These are phyloP conservation scores for Ustilago curta DNA, from an alignment of 1,284 basidiomycete genomes.

Conservation along the genomic window DNA sequence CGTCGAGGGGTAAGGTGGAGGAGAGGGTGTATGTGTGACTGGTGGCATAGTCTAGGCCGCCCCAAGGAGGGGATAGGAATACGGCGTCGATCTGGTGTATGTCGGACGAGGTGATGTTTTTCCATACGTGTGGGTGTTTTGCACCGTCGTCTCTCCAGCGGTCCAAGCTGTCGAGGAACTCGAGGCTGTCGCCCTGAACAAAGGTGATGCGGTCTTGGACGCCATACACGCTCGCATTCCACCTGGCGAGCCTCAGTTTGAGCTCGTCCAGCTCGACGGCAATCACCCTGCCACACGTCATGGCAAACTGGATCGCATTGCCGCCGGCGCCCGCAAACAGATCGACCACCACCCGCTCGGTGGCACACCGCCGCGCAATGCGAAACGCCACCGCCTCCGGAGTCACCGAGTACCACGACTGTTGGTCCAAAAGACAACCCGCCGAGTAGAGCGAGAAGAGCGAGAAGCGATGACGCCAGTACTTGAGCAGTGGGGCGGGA, in stretches of 20 bases:
- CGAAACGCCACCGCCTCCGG: conserved; percentile 90
- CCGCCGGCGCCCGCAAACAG: conserved; percentile 98
- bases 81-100: conserved; percentile 30
- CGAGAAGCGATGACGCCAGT: conserved; percentile 54
- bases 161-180: conserved; percentile 74
- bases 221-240: conserved; percentile 90
- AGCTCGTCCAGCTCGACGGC: conserved; percentile 88
- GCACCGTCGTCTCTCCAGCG: conserved; percentile 56
- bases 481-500: conserved; percentile 21
- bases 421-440: conserved; percentile 75
- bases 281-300: conserved; percentile 91
- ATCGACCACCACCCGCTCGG: conserved; percentile 76
- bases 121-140: conserved; percentile 26
- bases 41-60: conserved; percentile 57
- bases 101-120: conserved; percentile 21
- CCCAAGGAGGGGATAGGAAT: conserved; percentile 66
- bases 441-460: conserved; percentile 62
- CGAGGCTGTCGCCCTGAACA: conserved; percentile 84
- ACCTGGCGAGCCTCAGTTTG: conserved; percentile 84
- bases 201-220: conserved; percentile 94
- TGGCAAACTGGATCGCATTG: conserved; percentile 95
- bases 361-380: conserved; percentile 85
- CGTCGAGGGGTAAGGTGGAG: conserved; percentile 80
- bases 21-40: conserved; percentile 40
- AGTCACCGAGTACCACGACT: conserved; percentile 97